Base-by-base conservation (phyloP, 768 basidiomycete genomes). In the Austroboletus eburneus region DNA sequence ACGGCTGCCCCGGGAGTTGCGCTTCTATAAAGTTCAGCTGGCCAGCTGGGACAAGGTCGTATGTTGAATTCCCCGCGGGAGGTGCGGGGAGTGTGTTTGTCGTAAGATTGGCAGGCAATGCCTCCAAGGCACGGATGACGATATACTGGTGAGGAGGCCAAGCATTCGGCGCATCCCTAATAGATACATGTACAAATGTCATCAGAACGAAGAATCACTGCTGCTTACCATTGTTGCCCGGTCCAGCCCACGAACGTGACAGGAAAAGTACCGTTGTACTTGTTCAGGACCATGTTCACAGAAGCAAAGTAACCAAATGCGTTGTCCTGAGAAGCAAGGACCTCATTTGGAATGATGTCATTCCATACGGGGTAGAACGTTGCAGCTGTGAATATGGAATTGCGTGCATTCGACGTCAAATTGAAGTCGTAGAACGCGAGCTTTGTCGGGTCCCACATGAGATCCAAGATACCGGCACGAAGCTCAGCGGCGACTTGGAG, bases 371-470 rank as follows among this genome's bases (percentile, higher is more conserved):
- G 89, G 63, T 91, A 91, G 70, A 82, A 92, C 1, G 78, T 81
- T 1, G 88, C 92, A 3, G 70, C 74, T 16, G 80, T 80, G 69
- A 85, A 92, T 24, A 90, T 60, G 40, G 56, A 65, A 57, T 80
- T 83, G 43, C 85, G 80, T 13, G 77, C 59, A 42, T 83, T 81
- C 3, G 82, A 75, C 6, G 79, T 83, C 33, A 85, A 64, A 63
- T 91, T 90, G 68, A 87, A 96, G 66, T 95, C 93, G 57, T 94
- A 94, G 68, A 94, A 95, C 0, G 85, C 85, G 16, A 91, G 72
- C 71, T 87, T 88, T 8, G 71, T 66, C 0, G 80, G 54, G 59
- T 95, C 87, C 92, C 93, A 96, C 66, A 81, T 72, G 9, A 96
- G 77, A 62, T 97, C 94, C 29, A 96, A 69, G 49, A 96, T 80